Base-by-base conservation (phyloP, 345 rosid species). In the Murraya koenigii region DNA sequence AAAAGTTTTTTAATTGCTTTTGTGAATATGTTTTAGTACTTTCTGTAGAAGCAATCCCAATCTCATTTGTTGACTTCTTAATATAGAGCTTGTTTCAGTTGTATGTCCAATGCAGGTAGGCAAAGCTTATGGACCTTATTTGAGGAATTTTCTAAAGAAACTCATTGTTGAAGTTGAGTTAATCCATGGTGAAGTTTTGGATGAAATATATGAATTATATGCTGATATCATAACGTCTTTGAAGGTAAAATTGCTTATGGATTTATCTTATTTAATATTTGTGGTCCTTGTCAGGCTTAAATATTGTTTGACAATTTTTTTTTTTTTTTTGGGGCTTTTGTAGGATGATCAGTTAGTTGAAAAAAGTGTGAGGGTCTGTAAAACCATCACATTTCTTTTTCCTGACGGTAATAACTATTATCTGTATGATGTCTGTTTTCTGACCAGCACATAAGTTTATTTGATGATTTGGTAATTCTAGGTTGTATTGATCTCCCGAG, bases 331-430 rank as follows among this genome's bases (percentile, higher is more conserved):
- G n/a, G n/a, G n/a, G 56, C 22, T 66, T 33, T 25, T 36, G 32
- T 79, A 90, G 97, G 97, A 89, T 28, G 83, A 81, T 30, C 38
- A 47, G 78, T 64, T 79, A 49, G 77, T 76, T 67, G 87, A 80
- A 80, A 88, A 81, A 67, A 85, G 80, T 75, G 77, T 38, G 60
- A 87, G 94, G 84, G 78, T 89, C 81, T 80, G 87, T 86, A 93
- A 92, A 75, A 85, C 71, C 81, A 79, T 92, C 52, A 91, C 96
- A 58, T 93, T 89, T 82, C 93, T 92, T 74, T 93, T 93, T 80
- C 91, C 94, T 6, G 83, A 84, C 36, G 97, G 97, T 91, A 80
- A 82, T 69, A 63, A 66, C 41, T 66, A 62, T 67, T 76, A 63
- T 49, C 10, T 67, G 47, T 59, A 28, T 15, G 69, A 25, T 52